Conservation (phyloP, 2,329 filamentous ascomycete genomes). For the Stachybotrys chlorohalonatus region DNA sequence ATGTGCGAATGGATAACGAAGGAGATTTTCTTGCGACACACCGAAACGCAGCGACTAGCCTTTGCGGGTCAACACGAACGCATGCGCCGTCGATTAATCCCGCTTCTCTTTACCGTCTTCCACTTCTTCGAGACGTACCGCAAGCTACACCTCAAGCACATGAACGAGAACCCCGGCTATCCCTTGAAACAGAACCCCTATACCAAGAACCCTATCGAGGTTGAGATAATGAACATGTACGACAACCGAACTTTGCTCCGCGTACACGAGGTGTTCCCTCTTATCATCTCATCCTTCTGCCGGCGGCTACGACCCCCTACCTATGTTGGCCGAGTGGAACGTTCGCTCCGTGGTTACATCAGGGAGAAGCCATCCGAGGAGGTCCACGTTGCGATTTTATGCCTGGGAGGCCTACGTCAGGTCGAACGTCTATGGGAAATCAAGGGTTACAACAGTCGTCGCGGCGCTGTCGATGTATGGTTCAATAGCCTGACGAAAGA, state of each 20-base stretch:
- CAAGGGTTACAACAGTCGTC: slow-evolving; percentile 53
- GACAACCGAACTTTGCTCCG: slow-evolving; percentile 53
- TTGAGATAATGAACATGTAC: slow-evolving; percentile 54
- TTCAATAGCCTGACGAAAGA: slow-evolving; percentile 42
- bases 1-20: slow-evolving; percentile 58
- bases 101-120: slow-evolving; percentile 55
- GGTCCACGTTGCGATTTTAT: slow-evolving; percentile 50
- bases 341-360: slow-evolving; percentile 53
- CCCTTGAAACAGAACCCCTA: slow-evolving; percentile 44
- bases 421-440: slow-evolving; percentile 58
- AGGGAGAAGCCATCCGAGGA: slow-evolving; percentile 55
- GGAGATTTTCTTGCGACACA: slow-evolving; percentile 53
- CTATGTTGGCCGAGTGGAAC: slow-evolving; percentile 54
- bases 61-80: slow-evolving; percentile 54
- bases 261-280: slow-evolving; percentile 56
- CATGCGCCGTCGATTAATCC: slow-evolving; percentile 56
- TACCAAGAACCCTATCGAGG: slow-evolving; percentile 54
- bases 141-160: slow-evolving; percentile 46
- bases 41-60: slow-evolving; percentile 42
- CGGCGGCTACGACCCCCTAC: slow-evolving; percentile 53
- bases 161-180: slow-evolving; percentile 40
- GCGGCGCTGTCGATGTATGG: slow-evolving; percentile 52
- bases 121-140: slow-evolving; percentile 61
- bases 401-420: slow-evolving; percentile 52
- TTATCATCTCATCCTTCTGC: slow-evolving; percentile 56